A percentile compares a stretch with the other conserved stretches of the same genome.
Conservation (phyloP, 2,329 filamentous ascomycete genomes). For the Neopestalotiopsis sp. region DNA sequence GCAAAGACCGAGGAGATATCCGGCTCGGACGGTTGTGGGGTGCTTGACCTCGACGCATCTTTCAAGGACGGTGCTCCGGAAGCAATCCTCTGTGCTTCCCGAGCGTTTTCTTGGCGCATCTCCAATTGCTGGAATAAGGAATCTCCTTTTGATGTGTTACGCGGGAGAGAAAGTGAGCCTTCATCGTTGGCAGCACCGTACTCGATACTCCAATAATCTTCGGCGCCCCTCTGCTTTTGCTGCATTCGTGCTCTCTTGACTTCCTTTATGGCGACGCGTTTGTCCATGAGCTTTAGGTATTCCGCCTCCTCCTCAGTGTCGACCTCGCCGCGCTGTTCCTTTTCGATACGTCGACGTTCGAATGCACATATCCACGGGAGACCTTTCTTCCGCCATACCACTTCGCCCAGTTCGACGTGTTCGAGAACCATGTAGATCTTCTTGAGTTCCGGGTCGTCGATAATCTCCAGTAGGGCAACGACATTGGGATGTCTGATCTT, state of each 20-base stretch:
- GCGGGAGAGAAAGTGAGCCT: conserved; percentile 44
- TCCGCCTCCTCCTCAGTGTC: conserved; percentile 65
- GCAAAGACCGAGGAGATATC: conserved; percentile 37
- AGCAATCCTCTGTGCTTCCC: conserved; percentile 51
- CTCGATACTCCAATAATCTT: conserved; percentile 84
- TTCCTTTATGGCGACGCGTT: conserved; percentile 63
- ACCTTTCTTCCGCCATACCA: conserved; percentile 91
- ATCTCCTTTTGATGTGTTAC: conserved; percentile 29
- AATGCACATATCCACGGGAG: conserved; percentile 81
- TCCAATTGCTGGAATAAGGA: conserved; percentile 26
- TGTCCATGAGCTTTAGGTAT: conserved; percentile 64
- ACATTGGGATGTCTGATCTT: conserved; percentile 98
- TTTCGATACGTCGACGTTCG: conserved; percentile 81
- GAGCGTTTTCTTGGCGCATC: conserved; percentile 32
- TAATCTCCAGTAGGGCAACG: conserved; percentile 93
- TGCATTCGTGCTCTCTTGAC: conserved; percentile 62
- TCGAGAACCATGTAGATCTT: conserved; percentile 99
- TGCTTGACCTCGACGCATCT: conserved; percentile 43
- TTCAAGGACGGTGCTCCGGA: conserved; percentile 54
- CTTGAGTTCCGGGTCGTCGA: conserved; percentile 93
- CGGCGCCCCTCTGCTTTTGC: conserved; percentile 54
- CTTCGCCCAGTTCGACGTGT: conserved; percentile 91
- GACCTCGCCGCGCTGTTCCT: conserved; percentile 67
- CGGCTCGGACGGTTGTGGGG: conserved; percentile 39
- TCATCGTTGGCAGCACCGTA: conserved; percentile 69